phyloP scores from a whole-genome alignment of 495 filamentous ascomycete genomes.

The Xylaria curta region DNA sequence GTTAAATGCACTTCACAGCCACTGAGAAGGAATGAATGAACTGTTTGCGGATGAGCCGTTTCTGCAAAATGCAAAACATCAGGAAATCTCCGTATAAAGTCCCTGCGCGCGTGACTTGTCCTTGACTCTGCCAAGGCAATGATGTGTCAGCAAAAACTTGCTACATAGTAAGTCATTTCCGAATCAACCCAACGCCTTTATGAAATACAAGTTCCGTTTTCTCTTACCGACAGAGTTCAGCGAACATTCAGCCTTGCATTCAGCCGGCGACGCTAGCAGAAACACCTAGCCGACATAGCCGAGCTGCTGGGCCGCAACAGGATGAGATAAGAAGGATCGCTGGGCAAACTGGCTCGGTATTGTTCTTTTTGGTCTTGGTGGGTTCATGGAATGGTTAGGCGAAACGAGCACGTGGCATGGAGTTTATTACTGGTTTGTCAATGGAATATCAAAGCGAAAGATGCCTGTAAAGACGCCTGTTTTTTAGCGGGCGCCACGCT shows the following conservation, averaged over 20 bases:
- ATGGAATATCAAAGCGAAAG: neutral
- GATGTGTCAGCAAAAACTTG: neutral
- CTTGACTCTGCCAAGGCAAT: neutral
- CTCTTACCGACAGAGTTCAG: neutral
- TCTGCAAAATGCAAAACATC: conserved; percentile 9
- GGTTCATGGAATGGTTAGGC: neutral
- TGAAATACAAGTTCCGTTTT: neutral
- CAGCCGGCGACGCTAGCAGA: conserved; percentile 1
- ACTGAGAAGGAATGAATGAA: neutral
- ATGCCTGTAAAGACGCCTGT: no score
- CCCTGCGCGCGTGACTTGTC: neutral
- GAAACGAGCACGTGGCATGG: neutral
- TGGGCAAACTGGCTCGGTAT: conserved; percentile 12
- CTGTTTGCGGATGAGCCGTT: neutral
- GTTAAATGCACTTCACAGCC: conserved; percentile 6
- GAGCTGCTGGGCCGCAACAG: conserved; percentile 8
- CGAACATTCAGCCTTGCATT: conserved; percentile 24
- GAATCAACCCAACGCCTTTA: neutral
- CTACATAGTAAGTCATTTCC: neutral
- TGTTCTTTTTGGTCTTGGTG: neutral
- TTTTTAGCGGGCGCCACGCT: neutral
- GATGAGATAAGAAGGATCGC: neutral
- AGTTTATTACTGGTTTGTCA: neutral
- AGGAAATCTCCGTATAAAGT: neutral
- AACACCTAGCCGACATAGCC: neutral